Conservation (phyloP, 140 eudicot species). For the Bidens hawaiensis region DNA sequence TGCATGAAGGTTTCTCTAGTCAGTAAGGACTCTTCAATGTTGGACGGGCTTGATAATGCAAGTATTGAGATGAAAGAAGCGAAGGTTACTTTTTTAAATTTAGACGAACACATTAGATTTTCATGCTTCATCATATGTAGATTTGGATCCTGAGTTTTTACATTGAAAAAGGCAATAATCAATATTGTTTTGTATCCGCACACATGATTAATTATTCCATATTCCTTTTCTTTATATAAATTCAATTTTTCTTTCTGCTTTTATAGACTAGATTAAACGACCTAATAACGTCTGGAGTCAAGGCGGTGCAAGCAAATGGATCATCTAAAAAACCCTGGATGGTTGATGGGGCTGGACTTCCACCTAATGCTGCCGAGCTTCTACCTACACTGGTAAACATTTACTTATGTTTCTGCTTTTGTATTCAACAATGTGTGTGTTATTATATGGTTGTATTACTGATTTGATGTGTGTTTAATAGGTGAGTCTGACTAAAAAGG, state of each 20-base stretch:
- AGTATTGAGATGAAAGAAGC: conserved; percentile 95
- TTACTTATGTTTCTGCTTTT: background rate
- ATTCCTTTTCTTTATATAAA: background rate
- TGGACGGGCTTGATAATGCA: conserved; percentile 87
- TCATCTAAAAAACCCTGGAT: conserved; percentile 70
- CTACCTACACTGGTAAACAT: conserved; percentile 66
- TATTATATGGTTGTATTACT: too few relatives aligned
- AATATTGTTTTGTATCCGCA: too few relatives aligned
- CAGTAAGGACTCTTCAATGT: conserved; percentile 98
- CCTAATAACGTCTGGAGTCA: conserved; percentile 69
- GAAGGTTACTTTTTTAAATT: conserved; percentile 44
- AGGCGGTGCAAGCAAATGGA: conserved; percentile 39
- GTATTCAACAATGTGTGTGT: too few relatives aligned
- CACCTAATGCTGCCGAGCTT: conserved; percentile 77
- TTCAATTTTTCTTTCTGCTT: background rate
- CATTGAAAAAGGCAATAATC: too few relatives aligned
- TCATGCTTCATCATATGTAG: background rate
- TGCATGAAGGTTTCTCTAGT: conserved; percentile 84
- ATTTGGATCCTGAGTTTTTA: too few relatives aligned
- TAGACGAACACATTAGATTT: background rate
- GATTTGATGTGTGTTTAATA: conserved; percentile 15
- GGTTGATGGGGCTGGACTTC: conserved; percentile 98
- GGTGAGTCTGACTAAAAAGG: conserved; percentile 90
- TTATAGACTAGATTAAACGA: conserved; percentile 86
- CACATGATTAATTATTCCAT: background rate